Evolutionary conservation across 495 filamentous ascomycete species (phyloP), one percentile per base, ranked within the genome.

Genomic region (Trichoderma gamsii): DNA sequence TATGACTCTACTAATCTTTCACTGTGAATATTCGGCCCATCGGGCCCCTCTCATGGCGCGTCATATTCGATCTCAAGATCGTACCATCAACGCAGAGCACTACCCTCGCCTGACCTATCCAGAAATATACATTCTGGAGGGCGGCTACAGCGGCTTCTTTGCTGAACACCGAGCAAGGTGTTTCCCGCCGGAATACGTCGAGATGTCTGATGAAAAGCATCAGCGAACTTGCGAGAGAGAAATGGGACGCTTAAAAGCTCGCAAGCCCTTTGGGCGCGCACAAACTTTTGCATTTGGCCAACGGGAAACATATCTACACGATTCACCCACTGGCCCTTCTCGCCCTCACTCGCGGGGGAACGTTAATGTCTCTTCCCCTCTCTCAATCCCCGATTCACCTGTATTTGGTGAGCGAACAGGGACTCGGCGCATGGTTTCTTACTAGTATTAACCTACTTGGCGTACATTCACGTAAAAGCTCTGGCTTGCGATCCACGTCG

Each of bases 11-110:
- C 74, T 99, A 63, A 88, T 99, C 67, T 89, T 99, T 71, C 96
- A 99, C 78, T 99, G 96, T 83, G 96, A 99, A 75, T 99, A 97
- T 76, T 98, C 95, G 29, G 93, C 91, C 43, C 94, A 97, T 79
- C 91, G 95, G 29, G 95, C 95, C n/a, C 95, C 95, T 32, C 89
- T 97, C 72, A 97, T 98, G 93, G 91, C 91, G 13, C 89, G 90
- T 69, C 90, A 91, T 75, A 86, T 99, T 64, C 93, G 96, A 68
- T 84, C 90, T 66, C 88, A 88, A 72, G 96, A 99, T 80, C 91
- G 96, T 27, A 85, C 86, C 25, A 79, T 85, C 70, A 99, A 99
- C 76, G 84, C 86, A 27, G 89, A 91, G 71, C 82, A 81, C 38
- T 99, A 99, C 71, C 96, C 96, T 13, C 83, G 84, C 38, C 88